These are phyloP conservation scores for Tubosaeta sp. DNA, from an alignment of 768 basidiomycete genomes.

Conservation along the genomic window DNA sequence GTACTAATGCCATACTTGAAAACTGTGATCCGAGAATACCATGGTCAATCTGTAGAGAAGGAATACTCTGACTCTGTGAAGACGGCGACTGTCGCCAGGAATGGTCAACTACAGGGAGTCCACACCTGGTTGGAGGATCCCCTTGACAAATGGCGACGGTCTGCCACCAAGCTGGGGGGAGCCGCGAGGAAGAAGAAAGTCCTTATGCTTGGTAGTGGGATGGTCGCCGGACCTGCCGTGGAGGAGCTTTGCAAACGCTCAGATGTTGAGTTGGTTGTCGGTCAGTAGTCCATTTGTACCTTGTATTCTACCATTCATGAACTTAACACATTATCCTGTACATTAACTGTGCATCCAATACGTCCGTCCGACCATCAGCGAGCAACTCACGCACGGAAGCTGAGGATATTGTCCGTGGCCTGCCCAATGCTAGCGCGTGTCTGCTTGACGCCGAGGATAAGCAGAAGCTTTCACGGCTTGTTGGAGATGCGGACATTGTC, in stretches of 20 bases:
- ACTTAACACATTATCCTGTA: constrained; percentile 16
- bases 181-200: constrained; percentile 53
- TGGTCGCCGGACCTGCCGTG: constrained; percentile 89
- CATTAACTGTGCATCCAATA: constrained; percentile 3
- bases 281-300: constrained; percentile 41
- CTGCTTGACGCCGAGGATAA: constrained; percentile 55
- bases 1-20: constrained; percentile 66
- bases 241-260: constrained; percentile 59
- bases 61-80: constrained; percentile 43
- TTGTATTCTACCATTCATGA: constrained; percentile 3
- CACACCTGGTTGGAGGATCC: constrained; percentile 58
- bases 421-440: constrained; percentile 52
- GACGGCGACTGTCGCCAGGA: constrained; percentile 65
- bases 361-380: constrained; percentile 39
- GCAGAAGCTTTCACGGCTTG: constrained; percentile 42
- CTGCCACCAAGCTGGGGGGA: constrained; percentile 3
- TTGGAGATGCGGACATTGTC: constrained; percentile 71
- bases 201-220: constrained; percentile 87
- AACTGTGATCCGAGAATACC: constrained; percentile 45
- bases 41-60: constrained; percentile 23
- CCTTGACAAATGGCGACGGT: constrained; percentile 42
- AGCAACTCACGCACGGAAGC: constrained; percentile 68
- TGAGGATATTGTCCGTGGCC: constrained; percentile 37
- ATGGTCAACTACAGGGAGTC: constrained; percentile 48
- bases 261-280: constrained; percentile 71